phyloP scores from a whole-genome alignment of 192 early-diverging fungal genomes.

The Backusella morwellensis region DNA sequence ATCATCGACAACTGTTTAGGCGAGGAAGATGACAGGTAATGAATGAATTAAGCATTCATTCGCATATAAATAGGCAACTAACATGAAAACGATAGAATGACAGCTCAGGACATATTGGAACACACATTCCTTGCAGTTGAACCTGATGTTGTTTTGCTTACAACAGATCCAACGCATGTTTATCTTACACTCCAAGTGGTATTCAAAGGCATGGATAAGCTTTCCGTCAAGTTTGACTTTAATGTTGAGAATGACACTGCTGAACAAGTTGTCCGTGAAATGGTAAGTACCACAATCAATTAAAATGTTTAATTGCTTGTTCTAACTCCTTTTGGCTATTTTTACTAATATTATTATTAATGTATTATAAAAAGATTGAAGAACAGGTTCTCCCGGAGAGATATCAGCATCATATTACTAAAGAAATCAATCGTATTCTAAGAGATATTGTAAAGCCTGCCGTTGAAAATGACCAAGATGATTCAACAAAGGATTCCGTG shows the following conservation, averaged over 20 bases:
- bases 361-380: slow-evolving; percentile 45
- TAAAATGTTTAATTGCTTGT: neutral
- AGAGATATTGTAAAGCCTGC: slow-evolving; percentile 62
- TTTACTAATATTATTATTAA: neutral
- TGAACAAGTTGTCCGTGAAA: slow-evolving; percentile 68
- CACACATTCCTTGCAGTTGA: slow-evolving; percentile 52
- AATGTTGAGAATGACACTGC: slow-evolving; percentile 72
- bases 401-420: slow-evolving; percentile 77
- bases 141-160: slow-evolving; percentile 43
- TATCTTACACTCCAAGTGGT: slow-evolving; percentile 48
- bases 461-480: slow-evolving; percentile 19
- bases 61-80: neutral
- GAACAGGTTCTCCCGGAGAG: slow-evolving; percentile 71
- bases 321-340: slow-evolving; percentile 1
- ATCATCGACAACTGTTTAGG: slow-evolving; percentile 72
- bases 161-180: slow-evolving; percentile 45
- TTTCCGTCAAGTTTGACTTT: slow-evolving; percentile 85
- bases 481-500: slow-evolving; percentile 18
- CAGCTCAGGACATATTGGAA: slow-evolving; percentile 53
- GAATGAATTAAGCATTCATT: no score
- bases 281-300: slow-evolving; percentile 27
- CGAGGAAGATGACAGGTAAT: slow-evolving; percentile 17
- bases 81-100: slow-evolving; percentile 51
- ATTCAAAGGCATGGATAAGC: slow-evolving; percentile 50
- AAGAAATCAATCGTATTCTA: slow-evolving; percentile 81